phyloP scores from a whole-genome alignment of 192 early-diverging fungal species.

The Pilobolus umbonatus region DNA sequence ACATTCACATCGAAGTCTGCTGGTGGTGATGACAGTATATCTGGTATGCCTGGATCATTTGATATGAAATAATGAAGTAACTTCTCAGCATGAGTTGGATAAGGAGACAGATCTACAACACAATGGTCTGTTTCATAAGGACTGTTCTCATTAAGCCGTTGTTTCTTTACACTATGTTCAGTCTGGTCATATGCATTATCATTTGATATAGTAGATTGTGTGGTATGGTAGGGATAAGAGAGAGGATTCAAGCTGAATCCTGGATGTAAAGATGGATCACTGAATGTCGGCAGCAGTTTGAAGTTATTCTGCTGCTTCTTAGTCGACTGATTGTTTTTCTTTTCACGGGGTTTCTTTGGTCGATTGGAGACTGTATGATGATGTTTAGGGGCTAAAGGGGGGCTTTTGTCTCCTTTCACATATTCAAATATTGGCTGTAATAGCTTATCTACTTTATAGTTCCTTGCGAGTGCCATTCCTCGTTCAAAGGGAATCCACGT shows the following conservation, averaged over 20 bases:
- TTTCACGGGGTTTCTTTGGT: conserved; percentile 44
- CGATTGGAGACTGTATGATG: conserved; percentile 36
- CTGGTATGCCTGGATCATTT: conserved; percentile 9
- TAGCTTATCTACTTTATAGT: conserved; percentile 69
- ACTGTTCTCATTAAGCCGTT: too few species aligned
- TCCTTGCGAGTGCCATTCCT: conserved; percentile 69
- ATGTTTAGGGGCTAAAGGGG: conserved; percentile 55
- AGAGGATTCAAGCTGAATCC: too few species aligned
- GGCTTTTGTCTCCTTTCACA: conserved; percentile 52
- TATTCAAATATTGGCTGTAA: conserved; percentile 81
- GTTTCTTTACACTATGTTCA: too few species aligned
- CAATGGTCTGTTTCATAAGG: neutral
- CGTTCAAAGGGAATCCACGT: conserved; percentile 82
- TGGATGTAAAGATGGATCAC: too few species aligned
- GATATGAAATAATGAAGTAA: conserved; percentile 30
- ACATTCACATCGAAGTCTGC: conserved; percentile 76
- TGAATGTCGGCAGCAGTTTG: too few species aligned
- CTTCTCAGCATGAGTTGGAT: conserved; percentile 13
- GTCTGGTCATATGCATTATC: too few species aligned
- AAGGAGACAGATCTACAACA: neutral
- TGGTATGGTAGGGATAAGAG: too few species aligned
- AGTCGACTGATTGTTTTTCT: too few species aligned
- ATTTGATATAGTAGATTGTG: too few species aligned
- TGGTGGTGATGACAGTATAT: conserved; percentile 37
- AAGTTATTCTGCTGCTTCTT: too few species aligned